phyloP scores from a whole-genome alignment of 2,329 filamentous ascomycete species.

The Stagonosporopsis cucurbitacearum region DNA sequence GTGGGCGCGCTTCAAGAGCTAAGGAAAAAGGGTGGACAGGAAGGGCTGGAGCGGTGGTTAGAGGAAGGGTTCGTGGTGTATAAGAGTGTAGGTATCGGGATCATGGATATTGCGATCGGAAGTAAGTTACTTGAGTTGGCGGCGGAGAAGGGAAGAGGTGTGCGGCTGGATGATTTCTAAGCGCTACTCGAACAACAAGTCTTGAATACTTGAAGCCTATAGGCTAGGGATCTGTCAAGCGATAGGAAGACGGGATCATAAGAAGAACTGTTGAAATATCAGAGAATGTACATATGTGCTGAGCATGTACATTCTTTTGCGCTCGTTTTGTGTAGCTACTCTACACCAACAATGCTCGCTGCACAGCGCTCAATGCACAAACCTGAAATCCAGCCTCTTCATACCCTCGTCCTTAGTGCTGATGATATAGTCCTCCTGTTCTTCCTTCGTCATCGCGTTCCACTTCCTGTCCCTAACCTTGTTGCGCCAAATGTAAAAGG shows the following conservation, averaged over 20 bases:
- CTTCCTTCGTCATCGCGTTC: slow-evolving; percentile 39
- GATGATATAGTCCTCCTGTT: slow-evolving; percentile 37
- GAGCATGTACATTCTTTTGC: too few relatives aligned
- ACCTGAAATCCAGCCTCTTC: slow-evolving; percentile 42
- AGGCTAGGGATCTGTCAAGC: too few relatives aligned
- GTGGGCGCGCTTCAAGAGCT: slow-evolving; percentile 12
- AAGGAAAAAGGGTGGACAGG: slow-evolving; percentile 26
- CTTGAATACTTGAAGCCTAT: too few relatives aligned
- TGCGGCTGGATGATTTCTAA: slow-evolving; percentile 21
- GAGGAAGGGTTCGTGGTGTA: slow-evolving; percentile 54
- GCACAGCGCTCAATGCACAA: slow-evolving; percentile 28
- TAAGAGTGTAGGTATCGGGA: slow-evolving; percentile 59
- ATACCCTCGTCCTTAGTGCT: slow-evolving; percentile 39
- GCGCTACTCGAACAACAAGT: too few relatives aligned
- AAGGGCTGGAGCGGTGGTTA: slow-evolving; percentile 26
- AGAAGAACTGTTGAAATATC: too few relatives aligned
- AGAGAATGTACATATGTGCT: too few relatives aligned
- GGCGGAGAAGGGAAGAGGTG: slow-evolving; percentile 18
- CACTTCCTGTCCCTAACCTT: slow-evolving; percentile 39
- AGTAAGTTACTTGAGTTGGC: slow-evolving; percentile 26
- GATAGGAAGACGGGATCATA: too few relatives aligned
- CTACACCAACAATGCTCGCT: too few relatives aligned
- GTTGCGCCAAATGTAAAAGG: slow-evolving; percentile 52
- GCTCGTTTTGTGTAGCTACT: too few relatives aligned
- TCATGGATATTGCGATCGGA: slow-evolving; percentile 59